phyloP scores from a whole-genome alignment of 2,329 filamentous ascomycete genomes.

The Paradendryphiella salina region DNA sequence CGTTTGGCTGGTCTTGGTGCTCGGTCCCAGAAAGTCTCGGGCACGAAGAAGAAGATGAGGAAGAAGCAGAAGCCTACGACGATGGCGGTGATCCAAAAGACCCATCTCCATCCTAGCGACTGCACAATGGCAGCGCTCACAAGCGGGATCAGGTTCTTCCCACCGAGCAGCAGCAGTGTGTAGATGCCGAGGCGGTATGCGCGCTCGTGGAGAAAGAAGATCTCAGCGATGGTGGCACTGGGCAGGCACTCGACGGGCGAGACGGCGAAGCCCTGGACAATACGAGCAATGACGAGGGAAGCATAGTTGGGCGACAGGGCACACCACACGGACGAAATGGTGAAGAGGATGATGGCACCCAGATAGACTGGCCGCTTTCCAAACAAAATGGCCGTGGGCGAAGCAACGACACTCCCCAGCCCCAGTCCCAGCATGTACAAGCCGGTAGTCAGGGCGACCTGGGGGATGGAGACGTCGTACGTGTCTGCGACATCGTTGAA shows the following conservation, averaged over 20 bases:
- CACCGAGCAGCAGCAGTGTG: constrained; percentile 81
- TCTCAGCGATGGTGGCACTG: constrained; percentile 91
- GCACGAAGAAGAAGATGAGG: constrained; percentile 85
- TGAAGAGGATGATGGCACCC: constrained; percentile 73
- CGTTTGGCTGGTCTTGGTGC: constrained; percentile 61
- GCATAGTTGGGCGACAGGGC: constrained; percentile 78
- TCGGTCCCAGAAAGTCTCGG: constrained; percentile 94
- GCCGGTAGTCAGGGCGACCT: constrained; percentile 84
- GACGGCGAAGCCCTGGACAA: constrained; percentile 86
- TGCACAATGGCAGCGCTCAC: constrained; percentile 85
- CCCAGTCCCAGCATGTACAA: constrained; percentile 94
- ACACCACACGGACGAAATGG: constrained; percentile 79
- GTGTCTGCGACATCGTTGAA: constrained; percentile 76
- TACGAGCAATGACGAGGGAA: constrained; percentile 77
- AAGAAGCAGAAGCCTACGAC: constrained; percentile 71
- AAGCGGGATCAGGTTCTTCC: constrained; percentile 87
- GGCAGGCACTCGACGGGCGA: constrained; percentile 91
- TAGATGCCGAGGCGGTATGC: constrained; percentile 94
- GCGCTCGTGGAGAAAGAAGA: constrained; percentile 92
- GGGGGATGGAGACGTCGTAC: constrained; percentile 67
- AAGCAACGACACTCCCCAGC: constrained; percentile 79
- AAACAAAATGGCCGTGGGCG: constrained; percentile 86
- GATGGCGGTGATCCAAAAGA: constrained; percentile 86
- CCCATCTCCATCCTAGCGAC: constrained; percentile 81
- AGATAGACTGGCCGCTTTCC: constrained; percentile 93